Evolutionary conservation across 2,329 filamentous ascomycete genomes (phyloP).

Genomic region (Ceratocystis cubensis): DNA sequence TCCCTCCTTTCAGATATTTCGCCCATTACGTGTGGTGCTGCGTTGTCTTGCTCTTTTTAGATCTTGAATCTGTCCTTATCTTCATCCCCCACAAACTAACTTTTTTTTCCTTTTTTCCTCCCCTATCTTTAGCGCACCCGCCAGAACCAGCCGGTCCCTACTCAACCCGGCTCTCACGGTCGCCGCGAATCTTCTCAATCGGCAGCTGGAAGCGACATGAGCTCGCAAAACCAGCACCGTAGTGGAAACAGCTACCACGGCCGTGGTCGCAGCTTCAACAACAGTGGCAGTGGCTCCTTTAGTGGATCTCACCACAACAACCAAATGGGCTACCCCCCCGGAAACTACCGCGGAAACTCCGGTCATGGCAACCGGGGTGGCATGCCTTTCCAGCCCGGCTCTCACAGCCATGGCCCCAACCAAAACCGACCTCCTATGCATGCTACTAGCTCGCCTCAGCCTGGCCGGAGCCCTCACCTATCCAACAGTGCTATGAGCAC

Average conservation of each 20-base stretch:
- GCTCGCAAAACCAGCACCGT: slow-evolving; percentile 38
- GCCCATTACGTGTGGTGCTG: too few relatives aligned
- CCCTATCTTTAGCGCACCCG: slow-evolving; percentile 41
- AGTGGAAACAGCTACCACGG: slow-evolving; percentile 39
- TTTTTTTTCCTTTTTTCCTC: slow-evolving; percentile 20
- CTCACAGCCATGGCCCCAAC: slow-evolving; percentile 31
- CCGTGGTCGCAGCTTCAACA: slow-evolving; percentile 32
- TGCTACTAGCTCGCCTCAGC: slow-evolving; percentile 53
- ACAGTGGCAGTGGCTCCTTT: slow-evolving; percentile 34
- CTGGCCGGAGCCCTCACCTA: slow-evolving; percentile 53
- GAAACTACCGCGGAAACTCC: slow-evolving; percentile 30
- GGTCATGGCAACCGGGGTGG: slow-evolving; percentile 39
- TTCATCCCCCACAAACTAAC: not conserved
- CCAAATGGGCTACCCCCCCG: slow-evolving; percentile 31
- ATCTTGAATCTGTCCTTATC: too few relatives aligned
- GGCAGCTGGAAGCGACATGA: slow-evolving; percentile 29
- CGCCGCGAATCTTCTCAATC: slow-evolving; percentile 81
- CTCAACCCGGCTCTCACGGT: slow-evolving; percentile 58
- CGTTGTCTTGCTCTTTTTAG: too few relatives aligned
- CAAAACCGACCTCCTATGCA: slow-evolving; percentile 29
- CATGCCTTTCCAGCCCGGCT: slow-evolving; percentile 37
- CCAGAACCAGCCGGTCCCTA: slow-evolving; percentile 47
- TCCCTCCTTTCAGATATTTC: not conserved
- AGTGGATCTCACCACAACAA: slow-evolving; percentile 36
- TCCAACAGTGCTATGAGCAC: slow-evolving; percentile 54